Base-by-base conservation (phyloP, 2,329 filamentous ascomycete species). In the Coniochaeta hoffmannii region DNA sequence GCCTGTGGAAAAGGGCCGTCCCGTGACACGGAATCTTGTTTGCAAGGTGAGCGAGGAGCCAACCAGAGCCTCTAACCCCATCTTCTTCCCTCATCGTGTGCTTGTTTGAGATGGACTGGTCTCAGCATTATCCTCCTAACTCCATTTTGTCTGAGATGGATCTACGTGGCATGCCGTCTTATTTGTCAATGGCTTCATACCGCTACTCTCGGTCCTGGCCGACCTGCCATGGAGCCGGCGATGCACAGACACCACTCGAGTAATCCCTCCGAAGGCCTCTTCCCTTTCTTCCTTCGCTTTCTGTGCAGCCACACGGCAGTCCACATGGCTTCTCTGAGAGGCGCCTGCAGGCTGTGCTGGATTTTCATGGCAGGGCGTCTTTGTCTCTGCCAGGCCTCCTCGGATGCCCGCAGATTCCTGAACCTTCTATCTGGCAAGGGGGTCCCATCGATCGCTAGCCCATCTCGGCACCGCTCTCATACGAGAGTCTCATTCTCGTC, bases 381-480 rank as follows among this genome's bases (percentile, higher is more conserved):
- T n/a, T 41, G 55, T 53, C 49, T 51, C 26, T n/a, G 36, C 31
- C 41, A 49, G 19, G 34, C 28, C 35, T 36, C 50, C 14, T 30
- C 56, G 58, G 59, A n/a, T 59, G 51, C n/a, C 14, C 55, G 58
- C 60, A 58, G 50, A 34, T 53, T 34, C 49, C 49, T 31, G 32
- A 51, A 51, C 9, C 49, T 51, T 51, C 49, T 10, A 51, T 51
- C 12, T 34, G 30, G n/a, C 49, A 51, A 51, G 49, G 49, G 22
- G 32, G 49, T 24, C 15, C 31, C 49, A 31, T 51, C 28, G 49
- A 34, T 51, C 49, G 49, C 28, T 51, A 34, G 49, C 14, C 14
- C 28, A 2, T 3, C 30, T 51, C 49, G 49, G 49, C 49, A 51
- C 31, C 12, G 50, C 34, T 53, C 50, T 53, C 34, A 53, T 53